Conservation (phyloP, 169 alveolate genomes). For the Neospora caninum region DNA sequence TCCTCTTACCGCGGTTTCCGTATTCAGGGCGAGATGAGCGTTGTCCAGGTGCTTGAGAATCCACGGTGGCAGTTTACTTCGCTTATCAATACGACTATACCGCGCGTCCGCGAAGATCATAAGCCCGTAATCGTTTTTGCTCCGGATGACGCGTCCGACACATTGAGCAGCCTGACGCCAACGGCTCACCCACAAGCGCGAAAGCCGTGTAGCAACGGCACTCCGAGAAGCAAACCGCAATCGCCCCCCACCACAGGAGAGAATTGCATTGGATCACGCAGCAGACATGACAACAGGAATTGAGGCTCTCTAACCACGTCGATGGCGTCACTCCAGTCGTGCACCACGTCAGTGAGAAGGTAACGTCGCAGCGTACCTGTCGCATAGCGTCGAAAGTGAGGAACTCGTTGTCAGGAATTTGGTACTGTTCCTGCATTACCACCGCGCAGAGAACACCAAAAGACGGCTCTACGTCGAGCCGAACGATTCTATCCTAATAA, state of each 20-base stretch:
- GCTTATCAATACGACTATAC: slow-evolving; percentile 85
- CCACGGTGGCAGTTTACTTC: slow-evolving; percentile 91
- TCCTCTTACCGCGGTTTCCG: slow-evolving; percentile 83
- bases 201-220: background rate
- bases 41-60: slow-evolving; percentile 84
- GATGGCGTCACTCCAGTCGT: too few relatives aligned
- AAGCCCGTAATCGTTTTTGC: slow-evolving; percentile 79
- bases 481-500: too few relatives aligned
- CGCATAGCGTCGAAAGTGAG: slow-evolving; percentile 99
- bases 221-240: background rate
- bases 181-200: background rate
- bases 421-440: slow-evolving; percentile 84
- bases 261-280: too few relatives aligned
- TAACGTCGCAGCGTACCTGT: slow-evolving; percentile 68
- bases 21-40: slow-evolving; percentile 79
- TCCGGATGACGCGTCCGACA: slow-evolving; percentile 96
- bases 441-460: background rate
- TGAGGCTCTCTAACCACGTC: too few relatives aligned
- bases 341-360: too few relatives aligned
- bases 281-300: too few relatives aligned
- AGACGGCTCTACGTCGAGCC: background rate
- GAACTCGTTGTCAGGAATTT: slow-evolving; percentile 95
- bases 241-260: too few relatives aligned
- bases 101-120: slow-evolving; percentile 77
- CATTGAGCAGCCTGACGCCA: slow-evolving; percentile 93